Base-by-base conservation (phyloP, 2,329 filamentous ascomycete genomes). In the Zasmidium citrigriseum region DNA sequence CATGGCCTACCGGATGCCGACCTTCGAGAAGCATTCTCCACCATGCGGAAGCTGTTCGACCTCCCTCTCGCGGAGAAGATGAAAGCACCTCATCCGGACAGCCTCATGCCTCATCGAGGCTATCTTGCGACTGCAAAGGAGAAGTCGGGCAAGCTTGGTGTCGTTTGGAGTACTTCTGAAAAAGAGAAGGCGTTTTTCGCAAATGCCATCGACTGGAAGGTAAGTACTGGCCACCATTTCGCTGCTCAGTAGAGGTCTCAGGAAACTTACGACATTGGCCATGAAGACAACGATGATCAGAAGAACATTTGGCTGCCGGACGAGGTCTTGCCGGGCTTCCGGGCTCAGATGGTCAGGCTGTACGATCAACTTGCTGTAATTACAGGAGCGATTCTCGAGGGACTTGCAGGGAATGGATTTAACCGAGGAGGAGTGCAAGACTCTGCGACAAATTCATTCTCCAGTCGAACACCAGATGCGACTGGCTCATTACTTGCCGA, bases 221-320 rank as follows among this genome's bases (percentile, higher is more conserved):
- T 57, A 47, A 11, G 18, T 11, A 10, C 18, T 29, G 23, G 29
- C 52, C n/a, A 46, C 46, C 47, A 44, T 41, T 38, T 52, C 25
- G 3, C 4, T 46, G 12, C 23, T 22, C 46, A 25, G 7, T 24
- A 23, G 9, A 22, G 12, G 7, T 16, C 21, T 25, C 34, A 64
- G 61, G 66, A 70, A 69, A 77, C 74, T 25, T 77, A 78, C 53
- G 78, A 81, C 41, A 73, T 80, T 14, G 79, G 79, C 11, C 76
- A 74, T 51, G 70, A 77, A 29, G 52, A 72, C 10, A 77, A 80
- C 58, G 64, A 69, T 3, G 69, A 75, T 1, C 72, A 76, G 49
- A 70, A 73, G 45, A 81, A 81, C 59, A 76, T 78, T 27, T 81
- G 79, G 79, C 66, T 79, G 0, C 76, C 77, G 1, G 75, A 80